Base-by-base conservation (phyloP, 2,329 filamentous ascomycete species). In the Calonectria naviculata region DNA sequence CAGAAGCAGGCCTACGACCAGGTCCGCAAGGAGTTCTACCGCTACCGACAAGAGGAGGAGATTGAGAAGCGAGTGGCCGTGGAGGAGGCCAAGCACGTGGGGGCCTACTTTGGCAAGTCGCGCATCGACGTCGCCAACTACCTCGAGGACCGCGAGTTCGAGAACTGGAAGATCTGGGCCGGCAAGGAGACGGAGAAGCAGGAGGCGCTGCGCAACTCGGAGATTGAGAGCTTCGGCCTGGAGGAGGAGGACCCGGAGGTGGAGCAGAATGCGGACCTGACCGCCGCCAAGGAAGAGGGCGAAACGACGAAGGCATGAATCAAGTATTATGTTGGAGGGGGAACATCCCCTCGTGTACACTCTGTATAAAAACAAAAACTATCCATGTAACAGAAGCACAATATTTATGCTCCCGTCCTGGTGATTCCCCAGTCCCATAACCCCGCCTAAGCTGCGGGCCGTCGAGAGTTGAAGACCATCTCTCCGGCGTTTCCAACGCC, bases 21-120 rank as follows among this genome's bases (percentile, higher is more conserved):
- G 67, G 95, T 94, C 9, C 93, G 97, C 71, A 93, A 92, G 75
- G 96, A 99, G 82, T 98, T 98, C 84, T 99, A 99, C 85, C 87
- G 89, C 54, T 84, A 96, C 73, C 93, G 97, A 70, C 93, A 97
- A 77, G 87, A 91, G 71, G 92, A 97, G 78, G 95, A 98, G 75
- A 90, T 98, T 58, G 92, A 96, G 84, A 89, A 90, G 76, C 92
- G 95, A 77, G 89, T 99, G 71, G 94, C 96, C 9, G 88, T 91
- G 61, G 97, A 99, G 84, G 97, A 99, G 84, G 96, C 97, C 31
- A 87, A 92, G 73, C 90, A 93, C 78, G 93, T 93, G 7, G 97
- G 97, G 65, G 95, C 95, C 62, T 95, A 95, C 87, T 98, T 98
- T 81, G 95, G 95, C 81, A 93, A 93, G 83, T 88, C 90, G 47